phyloP scores from a whole-genome alignment of 495 filamentous ascomycete genomes.

The Lentithecium fluviatile region DNA sequence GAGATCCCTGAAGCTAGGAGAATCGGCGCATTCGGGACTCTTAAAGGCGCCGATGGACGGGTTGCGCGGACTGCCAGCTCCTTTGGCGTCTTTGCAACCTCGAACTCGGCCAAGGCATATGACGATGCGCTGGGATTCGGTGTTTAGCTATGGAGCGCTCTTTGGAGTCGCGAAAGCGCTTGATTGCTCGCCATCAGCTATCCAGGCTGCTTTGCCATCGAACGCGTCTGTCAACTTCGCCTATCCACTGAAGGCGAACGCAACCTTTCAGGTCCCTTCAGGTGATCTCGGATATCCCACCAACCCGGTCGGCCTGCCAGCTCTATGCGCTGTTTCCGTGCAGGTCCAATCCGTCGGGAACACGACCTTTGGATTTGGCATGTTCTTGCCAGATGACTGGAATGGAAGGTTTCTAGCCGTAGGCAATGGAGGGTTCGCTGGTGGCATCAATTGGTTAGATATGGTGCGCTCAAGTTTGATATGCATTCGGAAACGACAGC shows the following conservation, averaged over 20 bases:
- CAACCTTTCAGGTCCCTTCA: slow-evolving; percentile 51
- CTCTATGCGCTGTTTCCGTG: slow-evolving; percentile 51
- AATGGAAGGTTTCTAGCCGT: slow-evolving; percentile 50
- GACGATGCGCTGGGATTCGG: slow-evolving; percentile 6
- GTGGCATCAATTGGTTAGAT: slow-evolving; percentile 56
- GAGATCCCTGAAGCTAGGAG: not conserved
- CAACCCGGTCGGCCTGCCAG: slow-evolving; percentile 56
- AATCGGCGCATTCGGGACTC: not conserved
- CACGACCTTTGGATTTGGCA: slow-evolving; percentile 45
- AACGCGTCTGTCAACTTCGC: slow-evolving; percentile 28
- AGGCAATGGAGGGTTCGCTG: slow-evolving; percentile 54
- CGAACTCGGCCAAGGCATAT: not conserved
- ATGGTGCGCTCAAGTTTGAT: slow-evolving; percentile 42
- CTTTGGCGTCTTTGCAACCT: not conserved
- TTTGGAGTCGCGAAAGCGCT: slow-evolving; percentile 9
- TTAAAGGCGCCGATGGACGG: too few species aligned
- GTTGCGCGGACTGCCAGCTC: not conserved
- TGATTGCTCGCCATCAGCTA: slow-evolving; percentile 15
- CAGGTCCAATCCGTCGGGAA: slow-evolving; percentile 49
- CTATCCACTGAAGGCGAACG: slow-evolving; percentile 48
- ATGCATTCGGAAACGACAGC: not conserved
- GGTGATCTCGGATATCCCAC: slow-evolving; percentile 47
- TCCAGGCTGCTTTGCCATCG: slow-evolving; percentile 14
- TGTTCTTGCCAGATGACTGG: slow-evolving; percentile 52
- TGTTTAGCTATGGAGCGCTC: slow-evolving; percentile 13